Base-by-base conservation (phyloP, 2,329 filamentous ascomycete species). In the Aspergillus cejpii region DNA sequence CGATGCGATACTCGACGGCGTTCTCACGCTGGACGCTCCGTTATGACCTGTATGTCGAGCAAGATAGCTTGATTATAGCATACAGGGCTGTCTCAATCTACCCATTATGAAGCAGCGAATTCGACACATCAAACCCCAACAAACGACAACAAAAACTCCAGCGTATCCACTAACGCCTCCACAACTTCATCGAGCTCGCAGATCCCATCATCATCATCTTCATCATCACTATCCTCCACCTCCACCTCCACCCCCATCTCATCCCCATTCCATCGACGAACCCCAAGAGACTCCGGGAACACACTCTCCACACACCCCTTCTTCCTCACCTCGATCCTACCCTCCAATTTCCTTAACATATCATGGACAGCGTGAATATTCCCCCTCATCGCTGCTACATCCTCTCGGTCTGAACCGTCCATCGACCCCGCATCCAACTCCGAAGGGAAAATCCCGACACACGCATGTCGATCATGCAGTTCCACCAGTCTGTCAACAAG, bases 1-100 rank as follows among this genome's bases (percentile, higher is more conserved):
- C 2, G 76, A 79, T 40, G 71, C 73, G 48, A 76, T 80, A 2
- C 71, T 83, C 34, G 77, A 81, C 39, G 74, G 79, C 36, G 76
- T 81, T 11, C 57, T 82, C n/a, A 67, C 69, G 42, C 69, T 82
- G 5, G 78, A 82, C 48, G 71, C 71, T 19, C 79, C 79, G 17
- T 55, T 81, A 23, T 79, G 54, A 68, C 23, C 4, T 4, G 4
- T 24, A 24, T 24, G 5, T 8, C 12, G 33, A 31, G 14, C 10
- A 26, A 21, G n/a, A 3, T 15, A 14, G 4, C 10, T 11, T 14
- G 14, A 12, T 27, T 14, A 34, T 23, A 29, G n/a, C 14, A 19
- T 43, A 29, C 39, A 21, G 23, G 12, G 11, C 7, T 14, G 21
- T 15, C 14, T 39, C 37, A 4, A 28, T 10, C 3, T 23, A 39